phyloP scores from a whole-genome alignment of 495 filamentous ascomycete genomes.

The Aspergillus baeticus region DNA sequence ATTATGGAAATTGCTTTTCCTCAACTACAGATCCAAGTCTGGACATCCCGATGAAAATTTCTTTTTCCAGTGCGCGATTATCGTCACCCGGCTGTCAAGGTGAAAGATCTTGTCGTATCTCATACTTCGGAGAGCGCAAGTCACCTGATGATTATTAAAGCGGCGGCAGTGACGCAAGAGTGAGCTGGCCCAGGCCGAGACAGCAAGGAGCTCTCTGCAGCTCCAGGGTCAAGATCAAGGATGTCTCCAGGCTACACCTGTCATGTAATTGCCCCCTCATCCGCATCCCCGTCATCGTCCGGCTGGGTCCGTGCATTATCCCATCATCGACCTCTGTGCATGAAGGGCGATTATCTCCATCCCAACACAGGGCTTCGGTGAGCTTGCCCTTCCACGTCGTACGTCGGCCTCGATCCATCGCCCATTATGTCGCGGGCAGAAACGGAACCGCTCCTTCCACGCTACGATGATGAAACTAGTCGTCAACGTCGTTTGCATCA shows the following conservation, averaged over 20 bases:
- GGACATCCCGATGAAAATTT: neutral
- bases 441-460: slow-evolving; percentile 76
- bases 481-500: slow-evolving; percentile 74
- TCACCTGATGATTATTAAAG: slow-evolving; percentile 16
- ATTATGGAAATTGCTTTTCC: neutral
- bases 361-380: slow-evolving; percentile 7
- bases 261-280: slow-evolving; percentile 2
- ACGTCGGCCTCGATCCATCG: neutral
- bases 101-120: neutral
- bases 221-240: neutral
- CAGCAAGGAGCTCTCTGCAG: slow-evolving; percentile 5
- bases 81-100: neutral
- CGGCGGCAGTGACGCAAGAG: slow-evolving; percentile 16
- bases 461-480: slow-evolving; percentile 78
- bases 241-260: neutral
- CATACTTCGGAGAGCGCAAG: neutral
- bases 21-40: neutral
- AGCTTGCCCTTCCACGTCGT: neutral
- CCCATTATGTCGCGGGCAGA: slow-evolving; percentile 56
- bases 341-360: neutral
- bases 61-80: neutral
- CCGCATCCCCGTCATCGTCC: neutral
- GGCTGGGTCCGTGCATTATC: slow-evolving; percentile 2
- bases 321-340: slow-evolving; percentile 5
- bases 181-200: slow-evolving; percentile 3